Base-by-base conservation (phyloP, 257 asterid genomes). In the Agastache rugosa region DNA sequence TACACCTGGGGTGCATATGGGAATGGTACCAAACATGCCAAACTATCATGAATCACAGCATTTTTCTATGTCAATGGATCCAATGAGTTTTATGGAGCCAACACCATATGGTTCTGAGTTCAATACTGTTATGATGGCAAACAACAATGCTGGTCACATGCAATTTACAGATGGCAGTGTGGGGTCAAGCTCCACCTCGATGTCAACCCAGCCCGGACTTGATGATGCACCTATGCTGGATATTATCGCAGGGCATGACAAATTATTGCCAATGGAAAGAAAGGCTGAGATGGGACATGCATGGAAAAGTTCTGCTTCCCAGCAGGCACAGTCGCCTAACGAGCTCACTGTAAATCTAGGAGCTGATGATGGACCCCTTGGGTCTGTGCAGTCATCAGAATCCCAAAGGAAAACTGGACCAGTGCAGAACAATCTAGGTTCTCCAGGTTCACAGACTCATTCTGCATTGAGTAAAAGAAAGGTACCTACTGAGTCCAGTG, bases 221-320 rank as follows among this genome's bases (percentile, higher is more conserved):
- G 80, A 66, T 34, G 68, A 62, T 63, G 75, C 78, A 37, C 34
- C 45, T 53, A 39, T 77, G 76, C 16, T 37, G 64, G 75, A 67
- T 71, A 77, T 48, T 79, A 47, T 59, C 47, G 59, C 83, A 56
- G 80, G 81, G 20, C 85, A 84, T 60, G 84, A 71, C 19, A 54
- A 83, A 67, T 78, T 87, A 25, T 66, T 83, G 58, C 90, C 93
- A 2, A 74, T 75, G 45, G 89, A 95, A 79, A 77, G 99, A 51
- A 94, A 94, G 85, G 93, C 96, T 77, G 93, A 87, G 72, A 50
- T 73, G 77, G 91, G 80, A 65, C 77, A 80, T 39, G 14, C 66
- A 68, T 34, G 16, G 11, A 75, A 61, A 71, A 69, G 15, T 75
- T 76, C 86, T 66, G 16, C 60, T 61, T 74, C 87, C 72, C 89